These are phyloP conservation scores for Chenopodium album DNA, from an alignment of 148 eudicot genomes.

Conservation along the genomic window DNA sequence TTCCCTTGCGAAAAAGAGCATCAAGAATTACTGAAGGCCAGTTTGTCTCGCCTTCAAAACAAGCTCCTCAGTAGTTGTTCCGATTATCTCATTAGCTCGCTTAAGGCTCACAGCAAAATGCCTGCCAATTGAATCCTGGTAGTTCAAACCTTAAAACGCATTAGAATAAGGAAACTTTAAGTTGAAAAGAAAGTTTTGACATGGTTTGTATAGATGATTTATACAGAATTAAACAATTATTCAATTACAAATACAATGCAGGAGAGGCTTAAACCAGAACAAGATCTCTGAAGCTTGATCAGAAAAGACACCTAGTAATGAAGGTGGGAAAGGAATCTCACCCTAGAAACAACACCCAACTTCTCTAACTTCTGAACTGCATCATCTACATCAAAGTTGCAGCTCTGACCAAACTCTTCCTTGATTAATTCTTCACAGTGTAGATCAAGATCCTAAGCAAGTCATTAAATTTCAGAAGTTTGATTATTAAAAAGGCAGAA, in stretches of 20 bases:
- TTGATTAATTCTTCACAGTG: slow-evolving; percentile 78
- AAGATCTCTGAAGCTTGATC: not conserved
- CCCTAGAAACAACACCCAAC: slow-evolving; percentile 87
- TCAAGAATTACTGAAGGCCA: slow-evolving; percentile 20
- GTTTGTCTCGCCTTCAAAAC: slow-evolving; percentile 58
- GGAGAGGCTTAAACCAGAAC: not conserved
- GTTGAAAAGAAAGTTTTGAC: not conserved
- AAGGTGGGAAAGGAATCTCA: slow-evolving; percentile 33
- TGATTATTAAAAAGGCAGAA: not conserved
- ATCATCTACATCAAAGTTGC: slow-evolving; percentile 96
- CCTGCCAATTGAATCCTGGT: slow-evolving; percentile 78
- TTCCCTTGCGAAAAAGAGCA: not conserved
- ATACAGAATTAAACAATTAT: not conserved
- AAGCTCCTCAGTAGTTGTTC: slow-evolving; percentile 78
- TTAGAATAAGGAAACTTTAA: slow-evolving; percentile 11
- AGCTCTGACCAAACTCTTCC: slow-evolving; percentile 79
- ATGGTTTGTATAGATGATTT: not conserved
- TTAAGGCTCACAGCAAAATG: slow-evolving; percentile 58
- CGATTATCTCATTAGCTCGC: slow-evolving; percentile 87
- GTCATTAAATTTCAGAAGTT: slow-evolving; percentile 14
- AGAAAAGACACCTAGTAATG: not conserved
- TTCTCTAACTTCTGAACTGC: slow-evolving; percentile 81
- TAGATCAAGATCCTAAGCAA: slow-evolving; percentile 75
- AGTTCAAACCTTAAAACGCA: not conserved
- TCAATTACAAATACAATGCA: not conserved